These are phyloP conservation scores for Tuber umbilicatum DNA, from an alignment of 495 filamentous ascomycete species.

Conservation along the genomic window DNA sequence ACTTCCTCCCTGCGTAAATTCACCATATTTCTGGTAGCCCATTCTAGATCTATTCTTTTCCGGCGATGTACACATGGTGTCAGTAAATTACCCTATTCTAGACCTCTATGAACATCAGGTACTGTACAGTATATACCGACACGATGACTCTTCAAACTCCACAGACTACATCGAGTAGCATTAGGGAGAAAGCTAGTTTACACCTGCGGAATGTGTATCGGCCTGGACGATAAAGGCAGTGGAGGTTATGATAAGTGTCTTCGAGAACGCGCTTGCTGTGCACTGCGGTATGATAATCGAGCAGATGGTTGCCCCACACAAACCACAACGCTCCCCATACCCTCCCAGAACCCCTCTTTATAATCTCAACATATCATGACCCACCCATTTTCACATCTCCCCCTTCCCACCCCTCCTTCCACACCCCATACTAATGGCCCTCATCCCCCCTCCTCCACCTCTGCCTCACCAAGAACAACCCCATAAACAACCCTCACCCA, in stretches of 20 bases:
- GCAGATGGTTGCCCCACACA: background rate
- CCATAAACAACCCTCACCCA: slow-evolving; percentile 71
- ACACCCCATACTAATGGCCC: background rate
- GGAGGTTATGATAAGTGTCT: background rate
- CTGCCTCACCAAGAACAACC: slow-evolving; percentile 50
- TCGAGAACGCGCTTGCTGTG: background rate
- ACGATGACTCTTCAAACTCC: background rate
- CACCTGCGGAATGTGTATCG: background rate
- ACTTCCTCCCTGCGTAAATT: background rate
- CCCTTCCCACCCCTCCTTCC: background rate
- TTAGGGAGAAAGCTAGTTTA: background rate
- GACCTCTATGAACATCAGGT: background rate
- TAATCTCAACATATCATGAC: background rate
- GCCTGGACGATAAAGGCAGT: background rate
- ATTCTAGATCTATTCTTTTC: background rate
- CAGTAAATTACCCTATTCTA: background rate
- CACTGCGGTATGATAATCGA: background rate
- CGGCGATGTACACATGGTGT: background rate
- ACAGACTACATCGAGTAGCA: background rate
- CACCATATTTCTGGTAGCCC: background rate
- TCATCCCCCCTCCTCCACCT: background rate
- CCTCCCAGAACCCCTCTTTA: background rate
- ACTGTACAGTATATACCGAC: background rate
- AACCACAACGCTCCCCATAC: background rate
- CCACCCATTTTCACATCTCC: background rate